Percentiles rank a stretch among this genome's conserved stretches.
phyloP scores from a whole-genome alignment of 148 eudicot species.

The Cornus suecica region DNA sequence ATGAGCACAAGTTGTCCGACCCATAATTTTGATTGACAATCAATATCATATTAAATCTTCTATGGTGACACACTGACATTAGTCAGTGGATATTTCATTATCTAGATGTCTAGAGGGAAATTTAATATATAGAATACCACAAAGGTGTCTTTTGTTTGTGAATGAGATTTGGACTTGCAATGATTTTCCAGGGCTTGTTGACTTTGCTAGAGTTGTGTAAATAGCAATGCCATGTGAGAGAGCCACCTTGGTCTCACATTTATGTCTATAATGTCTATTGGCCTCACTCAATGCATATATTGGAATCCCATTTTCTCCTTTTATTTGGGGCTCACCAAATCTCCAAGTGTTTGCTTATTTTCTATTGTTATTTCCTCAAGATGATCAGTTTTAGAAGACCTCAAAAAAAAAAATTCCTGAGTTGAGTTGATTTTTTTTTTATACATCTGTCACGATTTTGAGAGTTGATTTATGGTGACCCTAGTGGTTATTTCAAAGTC shows the following conservation, averaged over 20 bases:
- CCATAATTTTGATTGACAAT: neutral
- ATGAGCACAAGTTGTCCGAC: neutral
- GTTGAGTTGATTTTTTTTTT: slow-evolving; percentile 6
- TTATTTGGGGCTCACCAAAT: slow-evolving; percentile 4
- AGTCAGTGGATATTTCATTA: neutral
- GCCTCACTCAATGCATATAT: slow-evolving; percentile 7
- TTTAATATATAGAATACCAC: too few species aligned
- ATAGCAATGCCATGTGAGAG: slow-evolving; percentile 4
- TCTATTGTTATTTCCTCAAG: neutral
- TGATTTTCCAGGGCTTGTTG: neutral
- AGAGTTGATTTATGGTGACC: too few species aligned
- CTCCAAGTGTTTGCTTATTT: neutral
- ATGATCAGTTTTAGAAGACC: slow-evolving; percentile 1
- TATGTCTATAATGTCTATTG: neutral
- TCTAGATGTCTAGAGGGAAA: neutral
- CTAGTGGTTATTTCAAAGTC: too few species aligned
- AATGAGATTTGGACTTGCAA: neutral
- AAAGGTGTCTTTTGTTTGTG: neutral
- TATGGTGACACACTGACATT: neutral
- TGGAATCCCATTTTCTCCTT: neutral
- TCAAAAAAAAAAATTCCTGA: neutral
- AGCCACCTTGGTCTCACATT: slow-evolving; percentile 5
- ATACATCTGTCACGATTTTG: too few species aligned
- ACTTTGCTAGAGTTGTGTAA: neutral
- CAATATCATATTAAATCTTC: neutral